These are phyloP conservation scores for Cordyceps fumosorosea DNA, from an alignment of 2,329 filamentous ascomycete genomes.

Conservation along the genomic window DNA sequence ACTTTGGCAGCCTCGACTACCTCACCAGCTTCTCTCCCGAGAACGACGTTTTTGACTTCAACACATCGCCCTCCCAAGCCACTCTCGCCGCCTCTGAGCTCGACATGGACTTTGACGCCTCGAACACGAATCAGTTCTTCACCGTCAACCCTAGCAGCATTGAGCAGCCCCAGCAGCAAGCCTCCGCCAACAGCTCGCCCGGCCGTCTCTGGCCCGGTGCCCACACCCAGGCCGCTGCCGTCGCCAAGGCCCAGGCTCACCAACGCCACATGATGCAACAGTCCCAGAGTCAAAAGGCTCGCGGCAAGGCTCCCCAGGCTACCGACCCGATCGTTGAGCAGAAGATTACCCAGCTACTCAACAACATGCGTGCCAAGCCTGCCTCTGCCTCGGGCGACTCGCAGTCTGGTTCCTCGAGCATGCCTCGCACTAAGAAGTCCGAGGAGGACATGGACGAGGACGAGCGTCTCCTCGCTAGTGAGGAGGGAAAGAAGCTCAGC, in stretches of 20 bases:
- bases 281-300: constrained; percentile 36
- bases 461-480: constrained; percentile 85
- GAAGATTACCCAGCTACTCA: constrained; percentile 86
- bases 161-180: constrained; percentile 33
- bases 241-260: constrained; percentile 62
- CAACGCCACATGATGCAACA: constrained; percentile 54
- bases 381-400: constrained; percentile 39
- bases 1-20: constrained; percentile 43
- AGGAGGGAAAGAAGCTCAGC: constrained; percentile 98
- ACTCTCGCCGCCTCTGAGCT: constrained; percentile 55
- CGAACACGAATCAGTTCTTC: constrained; percentile 56
- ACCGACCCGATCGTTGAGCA: constrained; percentile 75
- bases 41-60: constrained; percentile 67
- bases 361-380: constrained; percentile 80
- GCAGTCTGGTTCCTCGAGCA: constrained; percentile 53
- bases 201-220: constrained; percentile 87
- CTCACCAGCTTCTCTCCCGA: constrained; percentile 51
- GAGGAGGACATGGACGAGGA: constrained; percentile 99
- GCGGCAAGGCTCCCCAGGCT: constrained; percentile 44
- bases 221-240: constrained; percentile 78
- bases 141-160: constrained; percentile 69
- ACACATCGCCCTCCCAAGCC: constrained; percentile 55
- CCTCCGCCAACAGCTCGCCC: constrained; percentile 38
- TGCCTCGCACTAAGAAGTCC: constrained; percentile 76
- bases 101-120: constrained; percentile 52